A percentile compares a stretch with the other conserved stretches of the same genome.
These are phyloP conservation scores for Mucor lusitanicus DNA, from an alignment of 371 early-diverging fungal genomes.

Conservation along the genomic window DNA sequence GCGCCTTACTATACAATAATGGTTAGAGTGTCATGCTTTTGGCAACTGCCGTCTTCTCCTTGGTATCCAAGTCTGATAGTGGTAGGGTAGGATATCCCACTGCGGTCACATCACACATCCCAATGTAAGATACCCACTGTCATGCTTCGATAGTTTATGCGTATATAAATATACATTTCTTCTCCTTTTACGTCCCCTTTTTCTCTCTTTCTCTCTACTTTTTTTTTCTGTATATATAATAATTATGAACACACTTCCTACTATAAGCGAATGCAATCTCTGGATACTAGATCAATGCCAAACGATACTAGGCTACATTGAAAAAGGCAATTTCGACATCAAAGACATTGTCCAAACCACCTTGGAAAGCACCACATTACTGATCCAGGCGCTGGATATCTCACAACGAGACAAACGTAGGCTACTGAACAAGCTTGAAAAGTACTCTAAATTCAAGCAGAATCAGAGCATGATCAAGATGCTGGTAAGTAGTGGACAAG, in stretches of 20 bases:
- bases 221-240: neutral
- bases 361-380: slow-evolving; percentile 3
- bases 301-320: neutral
- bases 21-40: too few relatives aligned
- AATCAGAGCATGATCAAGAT: slow-evolving; percentile 6
- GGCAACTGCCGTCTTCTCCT: too few relatives aligned
- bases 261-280: slow-evolving; percentile 7
- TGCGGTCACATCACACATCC: neutral
- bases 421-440: slow-evolving; percentile 2
- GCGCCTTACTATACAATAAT: too few relatives aligned
- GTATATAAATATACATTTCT: neutral
- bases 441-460: slow-evolving; percentile 7
- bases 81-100: neutral
- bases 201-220: neutral
- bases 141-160: neutral
- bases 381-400: slow-evolving; percentile 14
- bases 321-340: slow-evolving; percentile 6
- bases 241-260: slow-evolving; percentile 12
- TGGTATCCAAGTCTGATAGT: too few relatives aligned
- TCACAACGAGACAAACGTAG: slow-evolving; percentile 4
- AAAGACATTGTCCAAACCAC: slow-evolving; percentile 4
- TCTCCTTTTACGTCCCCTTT: slow-evolving; percentile 3
- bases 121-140: neutral
- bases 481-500: neutral
- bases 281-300: slow-evolving; percentile 21